Evolutionary conservation across 257 asterid species (phyloP), one percentile per base, ranked within the genome.

Genomic region (Fraxinus anomala): DNA sequence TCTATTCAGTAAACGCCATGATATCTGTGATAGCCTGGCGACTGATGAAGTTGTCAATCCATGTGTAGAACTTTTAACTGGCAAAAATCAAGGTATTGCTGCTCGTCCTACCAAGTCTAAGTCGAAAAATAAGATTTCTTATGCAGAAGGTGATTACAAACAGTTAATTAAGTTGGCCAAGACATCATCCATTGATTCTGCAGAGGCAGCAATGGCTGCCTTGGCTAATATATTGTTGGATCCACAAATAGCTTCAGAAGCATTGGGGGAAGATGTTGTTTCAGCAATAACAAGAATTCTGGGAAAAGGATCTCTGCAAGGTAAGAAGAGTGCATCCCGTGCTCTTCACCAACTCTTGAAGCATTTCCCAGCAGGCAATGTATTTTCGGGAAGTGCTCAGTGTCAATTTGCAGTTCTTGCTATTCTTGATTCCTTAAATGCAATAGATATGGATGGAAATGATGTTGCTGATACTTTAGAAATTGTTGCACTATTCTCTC

Each of bases 201-300:
- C 97, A 61, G 96, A 89, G 84, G 88, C 87, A 79, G 96, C 97
- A 21, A 84, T 93, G 87, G 88, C 93, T 77, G 90, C 97, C 69
- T 75, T 93, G 82, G 94, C 91, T 82, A 90, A 90, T 87, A 73
- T 90, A 76, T 76, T 93, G 79, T 85, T 89, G 65, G 90, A 91
- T 87, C 91, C 89, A 56, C 88, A 85, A 42, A 77, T 91, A 73
- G 98, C 98, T 80, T 85, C 90, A 34, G 96, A 89, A 83, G 97
- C 98, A 33, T 79, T 93, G 77, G 87, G 84, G 68, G 98, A 88
- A 88, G 94, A 93, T 85, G 89, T 93, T 79, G 89, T 90, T 84
- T 87, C 94, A 54, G 90, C 97, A 80, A 85, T 93, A 83, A 89
- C 84, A 47, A 88, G 90, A 83, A 88, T 89, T 75, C 73, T 93